phyloP scores from a whole-genome alignment of 305 asterid genomes.

The Striga hermonthica region DNA sequence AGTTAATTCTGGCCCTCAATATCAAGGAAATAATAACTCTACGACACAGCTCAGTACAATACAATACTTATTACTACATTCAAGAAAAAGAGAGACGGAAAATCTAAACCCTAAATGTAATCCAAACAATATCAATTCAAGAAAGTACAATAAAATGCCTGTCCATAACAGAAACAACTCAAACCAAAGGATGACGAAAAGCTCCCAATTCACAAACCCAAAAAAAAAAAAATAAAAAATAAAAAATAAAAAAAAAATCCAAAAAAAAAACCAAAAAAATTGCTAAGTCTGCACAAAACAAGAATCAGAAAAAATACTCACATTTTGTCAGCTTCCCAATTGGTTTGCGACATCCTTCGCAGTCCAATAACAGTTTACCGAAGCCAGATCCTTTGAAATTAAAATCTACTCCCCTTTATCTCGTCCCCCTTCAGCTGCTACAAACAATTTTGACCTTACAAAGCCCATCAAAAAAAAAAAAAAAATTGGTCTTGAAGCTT shows the following conservation, averaged over 20 bases:
- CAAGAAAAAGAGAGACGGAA: neutral
- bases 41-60: too few relatives aligned
- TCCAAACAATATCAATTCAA: conserved; percentile 7
- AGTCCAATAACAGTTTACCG: conserved; percentile 29
- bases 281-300: neutral
- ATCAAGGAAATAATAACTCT: too few relatives aligned
- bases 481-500: too few relatives aligned
- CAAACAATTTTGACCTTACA: conserved; percentile 28
- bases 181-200: neutral
- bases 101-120: neutral
- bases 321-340: conserved; percentile 99
- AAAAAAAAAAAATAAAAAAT: conserved; percentile 23
- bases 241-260: conserved; percentile 3
- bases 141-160: neutral
- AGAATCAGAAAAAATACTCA: conserved; percentile 31
- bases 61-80: too few relatives aligned
- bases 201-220: conserved; percentile 15
- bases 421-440: conserved; percentile 30
- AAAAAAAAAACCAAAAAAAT: neutral
- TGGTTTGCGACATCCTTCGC: conserved; percentile 80
- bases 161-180: too few relatives aligned
- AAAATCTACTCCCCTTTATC: conserved; percentile 22
- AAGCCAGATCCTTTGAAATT: conserved; percentile 37
- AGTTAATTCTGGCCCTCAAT: neutral
- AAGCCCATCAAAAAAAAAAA: too few relatives aligned